Evolutionary conservation across 2,329 filamentous ascomycete genomes (phyloP).

Genomic region (Aspergillus aculeatus): DNA sequence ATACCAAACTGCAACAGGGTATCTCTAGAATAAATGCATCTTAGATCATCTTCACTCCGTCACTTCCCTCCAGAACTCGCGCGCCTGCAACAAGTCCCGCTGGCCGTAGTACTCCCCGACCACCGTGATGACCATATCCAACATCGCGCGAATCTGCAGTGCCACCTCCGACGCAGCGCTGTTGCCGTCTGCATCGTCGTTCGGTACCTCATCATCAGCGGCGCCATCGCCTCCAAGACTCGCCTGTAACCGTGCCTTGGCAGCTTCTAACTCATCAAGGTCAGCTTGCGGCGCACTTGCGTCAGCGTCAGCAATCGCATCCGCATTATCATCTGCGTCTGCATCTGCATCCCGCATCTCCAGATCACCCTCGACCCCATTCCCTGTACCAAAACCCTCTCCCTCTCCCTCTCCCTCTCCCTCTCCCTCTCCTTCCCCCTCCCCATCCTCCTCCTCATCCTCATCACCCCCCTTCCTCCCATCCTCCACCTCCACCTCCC

Average conservation of each 20-base stretch:
- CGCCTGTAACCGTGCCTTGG: conserved; percentile 49
- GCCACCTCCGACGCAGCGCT: conserved; percentile 18
- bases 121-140: conserved; percentile 89
- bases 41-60: background rate
- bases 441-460: conserved; percentile 16
- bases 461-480: conserved; percentile 27
- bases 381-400: background rate
- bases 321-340: conserved; percentile 12
- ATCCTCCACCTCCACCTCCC: conserved; percentile 43
- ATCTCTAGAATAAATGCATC: background rate
- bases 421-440: background rate
- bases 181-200: conserved; percentile 20
- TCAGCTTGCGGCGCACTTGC: conserved; percentile 1
- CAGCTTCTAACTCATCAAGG: conserved; percentile 47
- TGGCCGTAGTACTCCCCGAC: conserved; percentile 89
- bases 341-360: conserved; percentile 3
- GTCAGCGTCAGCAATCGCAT: conserved; percentile 10
- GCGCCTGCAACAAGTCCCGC: conserved; percentile 74
- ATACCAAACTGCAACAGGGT: background rate
- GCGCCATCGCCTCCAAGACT: conserved; percentile 29
- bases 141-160: conserved; percentile 58
- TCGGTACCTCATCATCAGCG: conserved; percentile 1
- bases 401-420: background rate
- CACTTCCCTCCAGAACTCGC: conserved; percentile 54
- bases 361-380: background rate